Evolutionary conservation across 2,329 filamentous ascomycete genomes (phyloP).

Genomic region (Aspergillus alliaceus): DNA sequence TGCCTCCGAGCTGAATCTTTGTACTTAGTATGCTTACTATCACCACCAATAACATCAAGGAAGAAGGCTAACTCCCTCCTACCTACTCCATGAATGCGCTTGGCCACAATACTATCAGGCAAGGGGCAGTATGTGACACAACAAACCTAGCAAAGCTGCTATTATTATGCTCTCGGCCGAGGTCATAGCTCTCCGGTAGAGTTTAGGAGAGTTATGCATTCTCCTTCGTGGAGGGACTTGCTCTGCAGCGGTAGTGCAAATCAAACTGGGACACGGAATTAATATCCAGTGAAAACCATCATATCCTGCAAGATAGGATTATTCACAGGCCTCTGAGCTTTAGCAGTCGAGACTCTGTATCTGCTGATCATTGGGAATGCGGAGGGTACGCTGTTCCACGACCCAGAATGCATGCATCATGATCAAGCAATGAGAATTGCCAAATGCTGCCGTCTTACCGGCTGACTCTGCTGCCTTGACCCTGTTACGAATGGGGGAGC

Average conservation of each 20-base stretch:
- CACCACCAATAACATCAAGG: neutral
- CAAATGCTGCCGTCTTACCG: conserved; percentile 11
- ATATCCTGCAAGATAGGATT: neutral
- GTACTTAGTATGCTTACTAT: neutral
- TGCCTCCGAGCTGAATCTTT: neutral
- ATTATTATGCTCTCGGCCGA: neutral
- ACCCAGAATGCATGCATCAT: conserved; percentile 19
- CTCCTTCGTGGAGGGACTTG: neutral
- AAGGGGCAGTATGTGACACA: neutral
- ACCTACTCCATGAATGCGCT: neutral
- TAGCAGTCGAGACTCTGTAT: neutral
- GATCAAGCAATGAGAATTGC: conserved; percentile 6
- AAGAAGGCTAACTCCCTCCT: neutral
- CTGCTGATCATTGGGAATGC: conserved; percentile 17
- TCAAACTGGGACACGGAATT: neutral
- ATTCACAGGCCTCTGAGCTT: neutral
- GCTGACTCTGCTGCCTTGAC: conserved; percentile 17
- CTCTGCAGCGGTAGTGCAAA: neutral
- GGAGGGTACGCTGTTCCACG: conserved; percentile 12
- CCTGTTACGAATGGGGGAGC: conserved; percentile 1
- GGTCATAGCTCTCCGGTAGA: neutral
- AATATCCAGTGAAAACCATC: neutral
- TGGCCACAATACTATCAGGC: neutral
- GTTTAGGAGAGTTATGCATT: neutral
- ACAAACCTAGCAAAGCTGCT: neutral